Conservation (phyloP, 768 basidiomycete genomes). For the Cystofilobasidium capitatum region DNA sequence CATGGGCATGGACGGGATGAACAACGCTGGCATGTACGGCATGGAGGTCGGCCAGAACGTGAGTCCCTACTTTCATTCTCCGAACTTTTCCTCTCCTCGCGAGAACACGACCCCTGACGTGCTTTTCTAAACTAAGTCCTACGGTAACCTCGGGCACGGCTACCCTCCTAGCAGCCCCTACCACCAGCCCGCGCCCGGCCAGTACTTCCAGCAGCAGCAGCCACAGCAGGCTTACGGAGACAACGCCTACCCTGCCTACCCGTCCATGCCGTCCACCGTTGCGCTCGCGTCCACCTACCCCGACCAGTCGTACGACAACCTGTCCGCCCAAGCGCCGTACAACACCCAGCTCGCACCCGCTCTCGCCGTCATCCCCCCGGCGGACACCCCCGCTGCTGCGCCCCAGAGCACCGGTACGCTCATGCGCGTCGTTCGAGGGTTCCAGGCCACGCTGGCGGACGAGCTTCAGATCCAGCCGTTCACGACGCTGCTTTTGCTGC, state of each 20-base stretch:
- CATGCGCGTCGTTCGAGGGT: constrained; percentile 23
- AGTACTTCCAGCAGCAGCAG: neutral
- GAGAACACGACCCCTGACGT: neutral
- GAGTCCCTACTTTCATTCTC: neutral
- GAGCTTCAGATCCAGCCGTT: constrained; percentile 21
- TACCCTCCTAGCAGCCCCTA: neutral
- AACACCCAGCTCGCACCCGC: neutral
- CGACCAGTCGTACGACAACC: constrained; percentile 9
- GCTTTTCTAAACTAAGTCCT: neutral
- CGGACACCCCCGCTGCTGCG: neutral
- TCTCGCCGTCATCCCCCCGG: neutral
- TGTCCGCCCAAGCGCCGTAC: neutral
- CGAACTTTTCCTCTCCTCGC: neutral
- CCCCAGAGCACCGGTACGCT: neutral
- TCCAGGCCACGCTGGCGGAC: constrained; percentile 13
- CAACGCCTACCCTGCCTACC: neutral
- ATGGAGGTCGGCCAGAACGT: neutral
- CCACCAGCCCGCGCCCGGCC: neutral
- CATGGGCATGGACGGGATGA: constrained; percentile 1
- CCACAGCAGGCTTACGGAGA: neutral
- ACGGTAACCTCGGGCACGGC: neutral
- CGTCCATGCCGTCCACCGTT: neutral
- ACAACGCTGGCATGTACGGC: neutral
- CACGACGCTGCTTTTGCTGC: constrained; percentile 5
- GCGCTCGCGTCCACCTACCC: neutral